Conservation (phyloP, 306 rosid genomes). For the Vigna hirtella region DNA sequence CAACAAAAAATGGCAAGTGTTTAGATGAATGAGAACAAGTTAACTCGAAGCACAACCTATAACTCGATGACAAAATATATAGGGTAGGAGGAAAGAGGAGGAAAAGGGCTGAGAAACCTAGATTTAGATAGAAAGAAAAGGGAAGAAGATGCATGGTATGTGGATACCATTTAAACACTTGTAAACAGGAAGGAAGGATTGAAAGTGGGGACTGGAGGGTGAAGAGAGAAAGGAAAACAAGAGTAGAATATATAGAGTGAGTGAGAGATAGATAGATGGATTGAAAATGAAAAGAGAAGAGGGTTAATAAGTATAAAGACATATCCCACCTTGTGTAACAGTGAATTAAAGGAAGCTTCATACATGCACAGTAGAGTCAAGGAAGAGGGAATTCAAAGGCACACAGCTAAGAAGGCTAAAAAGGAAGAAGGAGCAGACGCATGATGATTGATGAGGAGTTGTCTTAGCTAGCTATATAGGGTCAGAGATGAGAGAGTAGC, state of each 20-base stretch:
- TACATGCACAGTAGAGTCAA: constrained; percentile 31
- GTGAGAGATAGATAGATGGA: constrained; percentile 4
- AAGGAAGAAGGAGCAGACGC: constrained; percentile 42
- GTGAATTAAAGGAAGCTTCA: constrained; percentile 49
- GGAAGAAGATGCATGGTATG: not conserved
- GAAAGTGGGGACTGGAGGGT: not conserved
- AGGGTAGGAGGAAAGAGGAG: not conserved
- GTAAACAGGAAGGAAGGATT: not conserved
- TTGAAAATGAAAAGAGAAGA: not conserved
- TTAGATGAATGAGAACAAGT: not conserved
- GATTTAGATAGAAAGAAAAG: not conserved
- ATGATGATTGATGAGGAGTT: constrained; percentile 45
- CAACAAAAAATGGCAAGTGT: not conserved
- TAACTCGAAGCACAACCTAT: not conserved
- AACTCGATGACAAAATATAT: not conserved
- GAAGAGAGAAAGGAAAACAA: not conserved
- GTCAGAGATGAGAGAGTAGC: constrained; percentile 51
- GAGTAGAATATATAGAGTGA: constrained; percentile 19
- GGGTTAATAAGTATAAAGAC: constrained; percentile 32
- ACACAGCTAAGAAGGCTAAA: constrained; percentile 59
- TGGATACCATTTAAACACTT: not conserved
- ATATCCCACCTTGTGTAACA: constrained; percentile 45
- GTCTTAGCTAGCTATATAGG: constrained; percentile 38
- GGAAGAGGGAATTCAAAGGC: constrained; percentile 8
- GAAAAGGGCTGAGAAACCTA: not conserved